phyloP scores from a whole-genome alignment of 768 basidiomycete species.

The Lentinula lateritia region DNA sequence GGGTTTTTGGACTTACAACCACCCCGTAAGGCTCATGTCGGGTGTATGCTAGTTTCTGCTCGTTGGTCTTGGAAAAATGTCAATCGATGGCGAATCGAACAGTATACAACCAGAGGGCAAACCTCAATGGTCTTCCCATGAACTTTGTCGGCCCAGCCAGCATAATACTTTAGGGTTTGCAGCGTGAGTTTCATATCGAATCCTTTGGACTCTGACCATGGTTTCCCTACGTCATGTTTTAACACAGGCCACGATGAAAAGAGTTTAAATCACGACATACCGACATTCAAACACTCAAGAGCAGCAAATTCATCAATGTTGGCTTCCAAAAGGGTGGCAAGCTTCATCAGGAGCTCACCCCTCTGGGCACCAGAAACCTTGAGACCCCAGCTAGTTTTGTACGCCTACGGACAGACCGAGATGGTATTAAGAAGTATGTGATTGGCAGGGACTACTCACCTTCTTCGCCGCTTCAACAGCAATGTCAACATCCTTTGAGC shows the following conservation, averaged over 20 bases:
- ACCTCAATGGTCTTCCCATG: constrained; percentile 54
- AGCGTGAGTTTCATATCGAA: constrained; percentile 22
- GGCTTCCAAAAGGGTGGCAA: constrained; percentile 49
- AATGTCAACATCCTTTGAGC: constrained; percentile 56
- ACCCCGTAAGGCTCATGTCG: constrained; percentile 59
- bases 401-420: constrained; percentile 17
- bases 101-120: background rate
- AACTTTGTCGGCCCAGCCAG: constrained; percentile 74
- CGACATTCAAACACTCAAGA: constrained; percentile 43
- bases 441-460: constrained; percentile 16
- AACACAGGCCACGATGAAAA: background rate
- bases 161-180: constrained; percentile 56
- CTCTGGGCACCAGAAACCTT: constrained; percentile 33
- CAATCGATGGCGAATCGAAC: background rate
- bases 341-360: constrained; percentile 34
- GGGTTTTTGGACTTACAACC: constrained; percentile 17
- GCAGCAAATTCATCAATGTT: constrained; percentile 43
- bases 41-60: constrained; percentile 48
- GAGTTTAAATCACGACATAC: constrained; percentile 14
- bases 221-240: constrained; percentile 19
- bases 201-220: constrained; percentile 15
- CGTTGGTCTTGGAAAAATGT: constrained; percentile 21
- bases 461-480: constrained; percentile 57
- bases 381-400: constrained; percentile 41
- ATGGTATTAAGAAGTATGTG: no score